Percentiles rank a stretch among this genome's conserved stretches.
These are phyloP conservation scores for Chytriomyces sp. DNA, from an alignment of 192 early-diverging fungal species.

Conservation along the genomic window DNA sequence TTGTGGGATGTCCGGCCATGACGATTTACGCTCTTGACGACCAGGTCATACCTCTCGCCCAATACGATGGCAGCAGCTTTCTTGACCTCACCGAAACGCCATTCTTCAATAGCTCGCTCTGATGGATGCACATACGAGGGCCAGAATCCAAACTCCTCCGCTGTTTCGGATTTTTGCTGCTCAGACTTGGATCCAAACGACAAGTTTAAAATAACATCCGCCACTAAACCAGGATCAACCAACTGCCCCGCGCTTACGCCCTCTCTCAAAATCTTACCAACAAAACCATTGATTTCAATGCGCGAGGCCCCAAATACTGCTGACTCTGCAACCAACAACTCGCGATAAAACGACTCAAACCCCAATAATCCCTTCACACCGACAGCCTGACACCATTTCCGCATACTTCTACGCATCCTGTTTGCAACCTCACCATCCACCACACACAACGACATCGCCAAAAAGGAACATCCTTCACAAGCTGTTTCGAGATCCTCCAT, in stretches of 20 bases:
- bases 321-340: not conserved
- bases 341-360: not conserved
- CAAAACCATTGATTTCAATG: not conserved
- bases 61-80: not conserved
- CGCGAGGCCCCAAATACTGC: not conserved
- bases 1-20: not conserved
- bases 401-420: not conserved
- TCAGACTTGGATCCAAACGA: not conserved
- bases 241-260: not conserved
- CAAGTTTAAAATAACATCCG: not conserved
- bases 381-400: not conserved
- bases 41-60: constrained; percentile 9
- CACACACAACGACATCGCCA: not conserved
- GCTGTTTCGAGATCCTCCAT: not conserved
- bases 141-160: constrained; percentile 13
- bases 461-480: not conserved
- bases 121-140: constrained; percentile 2
- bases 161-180: too few relatives aligned
- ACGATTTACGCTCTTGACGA: too few relatives aligned
- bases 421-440: not conserved
- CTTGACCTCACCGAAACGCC: constrained; percentile 20
- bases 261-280: not conserved
- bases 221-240: not conserved
- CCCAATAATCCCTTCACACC: not conserved
- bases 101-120: constrained; percentile 9